Conservation (phyloP, 2,329 filamentous ascomycete genomes). For the Penicillium sp. region DNA sequence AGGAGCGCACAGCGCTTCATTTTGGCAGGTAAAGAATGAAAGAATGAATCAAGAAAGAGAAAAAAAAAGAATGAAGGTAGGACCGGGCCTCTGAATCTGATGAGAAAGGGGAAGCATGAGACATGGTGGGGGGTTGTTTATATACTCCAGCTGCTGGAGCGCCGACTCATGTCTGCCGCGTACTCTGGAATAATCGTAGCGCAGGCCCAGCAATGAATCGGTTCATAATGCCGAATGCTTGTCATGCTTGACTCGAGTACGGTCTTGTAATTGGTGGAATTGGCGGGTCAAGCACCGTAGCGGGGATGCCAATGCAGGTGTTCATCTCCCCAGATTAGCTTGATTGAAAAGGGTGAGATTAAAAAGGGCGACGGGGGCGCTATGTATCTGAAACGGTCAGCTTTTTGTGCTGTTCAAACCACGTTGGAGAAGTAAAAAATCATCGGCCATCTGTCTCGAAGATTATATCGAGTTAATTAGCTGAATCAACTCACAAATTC, state of each 20-base stretch:
- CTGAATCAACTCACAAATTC: too few species aligned
- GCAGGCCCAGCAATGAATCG: not conserved
- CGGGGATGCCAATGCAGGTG: conserved; percentile 1
- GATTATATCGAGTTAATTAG: too few species aligned
- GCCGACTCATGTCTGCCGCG: not conserved
- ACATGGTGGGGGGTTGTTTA: not conserved
- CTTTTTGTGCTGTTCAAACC: too few species aligned
- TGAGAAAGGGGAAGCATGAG: not conserved
- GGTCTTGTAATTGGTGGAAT: not conserved
- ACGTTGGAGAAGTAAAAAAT: too few species aligned
- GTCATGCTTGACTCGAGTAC: not conserved
- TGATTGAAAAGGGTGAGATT: not conserved
- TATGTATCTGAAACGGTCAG: conserved; percentile 2
- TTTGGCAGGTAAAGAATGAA: conserved; percentile 20
- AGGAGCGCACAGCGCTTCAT: conserved; percentile 34
- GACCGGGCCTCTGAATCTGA: not conserved
- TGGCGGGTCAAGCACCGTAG: not conserved
- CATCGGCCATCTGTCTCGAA: too few species aligned
- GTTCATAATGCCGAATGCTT: not conserved
- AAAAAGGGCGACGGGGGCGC: not conserved
- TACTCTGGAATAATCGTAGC: not conserved
- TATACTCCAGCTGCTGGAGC: not conserved
- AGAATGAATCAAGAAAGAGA: conserved; percentile 18
- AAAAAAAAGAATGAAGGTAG: not conserved
- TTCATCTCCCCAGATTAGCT: not conserved